phyloP scores from a whole-genome alignment of 1,139 yeast genomes.

The Magnusiomyces suaveolens region DNA sequence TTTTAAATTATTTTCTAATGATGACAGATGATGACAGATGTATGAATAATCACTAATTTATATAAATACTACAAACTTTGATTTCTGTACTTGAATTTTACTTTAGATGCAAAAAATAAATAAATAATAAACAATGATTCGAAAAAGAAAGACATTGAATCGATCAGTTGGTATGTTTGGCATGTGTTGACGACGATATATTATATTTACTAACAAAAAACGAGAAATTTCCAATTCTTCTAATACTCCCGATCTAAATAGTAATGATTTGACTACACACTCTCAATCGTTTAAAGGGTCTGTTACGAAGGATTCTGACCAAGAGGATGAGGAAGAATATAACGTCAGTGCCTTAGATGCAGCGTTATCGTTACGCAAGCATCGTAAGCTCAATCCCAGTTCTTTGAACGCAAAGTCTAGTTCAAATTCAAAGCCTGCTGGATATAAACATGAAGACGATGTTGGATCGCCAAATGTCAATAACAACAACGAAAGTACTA shows the following conservation, averaged over 20 bases:
- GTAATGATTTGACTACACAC: neutral
- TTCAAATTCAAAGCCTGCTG: neutral
- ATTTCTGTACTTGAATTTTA: too few relatives aligned
- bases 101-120: neutral
- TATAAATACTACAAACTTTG: too few relatives aligned
- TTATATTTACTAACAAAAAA: neutral
- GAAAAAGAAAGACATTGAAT: neutral
- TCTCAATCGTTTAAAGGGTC: neutral
- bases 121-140: neutral
- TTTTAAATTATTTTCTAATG: too few relatives aligned
- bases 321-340: neutral
- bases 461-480: neutral
- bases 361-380: neutral
- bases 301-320: neutral
- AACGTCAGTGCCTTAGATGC: neutral
- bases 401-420: neutral
- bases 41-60: too few relatives aligned
- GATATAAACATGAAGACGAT: neutral
- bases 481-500: neutral
- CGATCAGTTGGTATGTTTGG: neutral
- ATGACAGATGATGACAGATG: too few relatives aligned
- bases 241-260: neutral
- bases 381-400: neutral
- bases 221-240: neutral
- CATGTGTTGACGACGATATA: neutral